Conservation (phyloP, 345 rosid species). For the Citrus reticulata region DNA sequence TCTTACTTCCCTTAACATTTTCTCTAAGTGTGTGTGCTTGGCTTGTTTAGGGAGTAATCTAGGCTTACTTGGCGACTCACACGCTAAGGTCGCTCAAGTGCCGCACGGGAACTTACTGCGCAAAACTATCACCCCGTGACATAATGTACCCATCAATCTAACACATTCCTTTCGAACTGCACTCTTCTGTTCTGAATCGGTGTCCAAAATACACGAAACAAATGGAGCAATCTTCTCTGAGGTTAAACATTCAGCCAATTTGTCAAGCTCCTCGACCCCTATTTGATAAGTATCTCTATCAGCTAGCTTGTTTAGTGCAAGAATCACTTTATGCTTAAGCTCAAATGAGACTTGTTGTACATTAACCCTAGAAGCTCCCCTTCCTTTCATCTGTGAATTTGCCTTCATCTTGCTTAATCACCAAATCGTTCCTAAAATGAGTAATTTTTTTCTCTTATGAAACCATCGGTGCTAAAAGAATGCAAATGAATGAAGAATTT, state of each 20-base stretch:
- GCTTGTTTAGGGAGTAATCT: too few relatives aligned
- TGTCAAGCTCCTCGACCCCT: constrained; percentile 80
- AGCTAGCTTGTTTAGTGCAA: constrained; percentile 76
- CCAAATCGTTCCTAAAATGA: neutral
- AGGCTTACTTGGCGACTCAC: too few relatives aligned
- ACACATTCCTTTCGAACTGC: constrained; percentile 71
- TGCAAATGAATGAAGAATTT: neutral
- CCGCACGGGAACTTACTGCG: too few relatives aligned
- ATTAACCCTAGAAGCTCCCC: constrained; percentile 43
- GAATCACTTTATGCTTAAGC: constrained; percentile 67
- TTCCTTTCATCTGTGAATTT: constrained; percentile 31
- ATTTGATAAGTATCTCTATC: constrained; percentile 87
- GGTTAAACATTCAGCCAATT: constrained; percentile 48
- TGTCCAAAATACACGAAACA: constrained; percentile 74
- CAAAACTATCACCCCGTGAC: too few relatives aligned
- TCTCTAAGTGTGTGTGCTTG: too few relatives aligned
- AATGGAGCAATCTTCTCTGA: constrained; percentile 61
- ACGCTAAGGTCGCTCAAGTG: too few relatives aligned
- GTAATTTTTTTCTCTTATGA: neutral
- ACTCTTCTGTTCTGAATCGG: constrained; percentile 68
- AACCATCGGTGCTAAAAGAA: neutral
- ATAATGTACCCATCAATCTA: constrained; percentile 56
- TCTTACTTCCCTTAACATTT: too few relatives aligned
- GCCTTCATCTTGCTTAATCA: constrained; percentile 37
- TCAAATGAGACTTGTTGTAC: constrained; percentile 53